Evolutionary conservation across 352 stramenopile genomes (phyloP), one percentile per base, ranked within the genome.

Genomic region (Globisporangium mamillatum): DNA sequence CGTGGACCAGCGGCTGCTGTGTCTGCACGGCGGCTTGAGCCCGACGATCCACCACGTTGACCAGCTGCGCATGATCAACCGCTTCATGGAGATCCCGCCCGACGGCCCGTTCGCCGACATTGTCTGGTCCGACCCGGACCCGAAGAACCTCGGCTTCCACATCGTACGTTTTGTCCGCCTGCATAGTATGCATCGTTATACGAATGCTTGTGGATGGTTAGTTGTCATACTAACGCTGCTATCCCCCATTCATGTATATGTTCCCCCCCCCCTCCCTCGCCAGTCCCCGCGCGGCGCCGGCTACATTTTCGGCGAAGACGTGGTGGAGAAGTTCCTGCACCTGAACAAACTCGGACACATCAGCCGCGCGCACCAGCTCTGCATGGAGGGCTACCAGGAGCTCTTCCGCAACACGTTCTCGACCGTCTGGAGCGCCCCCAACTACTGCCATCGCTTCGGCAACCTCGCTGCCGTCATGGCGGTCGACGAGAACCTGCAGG

Each of bases 11-110:
- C 73, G 80, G 32, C 69, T 93, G 29, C 66, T 93, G 18, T 90
- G 82, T 66, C 75, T 91, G 18, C 85, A 93, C 63, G 85, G 85
- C 24, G 85, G 85, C 0, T 55, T 93, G 3, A 91, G 81, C 58
- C 85, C 85, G 3, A 82, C 83, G 25, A 76, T 93, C 63, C 81
- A 93, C 62, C 84, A 91, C 58, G 52, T 99, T 25, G 94, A 99
- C 75, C 95, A 99, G 75, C 90, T 98, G 73, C 84, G 88, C 54
- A 88, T 92, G 77, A 89, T 97, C 61, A 70, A 93, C 66, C 80
- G 85, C 9, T 90, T 92, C 64, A 86, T 90, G 74, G 85, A 93
- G 76, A 91, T 93, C 64, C 85, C 85, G 34, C 79, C 84, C 14
- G 85, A 93, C 52, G 85, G 85, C 3, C 84, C 87, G 22, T 92